These are phyloP conservation scores for Zasmidium cellare DNA, from an alignment of 2,329 filamentous ascomycete genomes.

Conservation along the genomic window DNA sequence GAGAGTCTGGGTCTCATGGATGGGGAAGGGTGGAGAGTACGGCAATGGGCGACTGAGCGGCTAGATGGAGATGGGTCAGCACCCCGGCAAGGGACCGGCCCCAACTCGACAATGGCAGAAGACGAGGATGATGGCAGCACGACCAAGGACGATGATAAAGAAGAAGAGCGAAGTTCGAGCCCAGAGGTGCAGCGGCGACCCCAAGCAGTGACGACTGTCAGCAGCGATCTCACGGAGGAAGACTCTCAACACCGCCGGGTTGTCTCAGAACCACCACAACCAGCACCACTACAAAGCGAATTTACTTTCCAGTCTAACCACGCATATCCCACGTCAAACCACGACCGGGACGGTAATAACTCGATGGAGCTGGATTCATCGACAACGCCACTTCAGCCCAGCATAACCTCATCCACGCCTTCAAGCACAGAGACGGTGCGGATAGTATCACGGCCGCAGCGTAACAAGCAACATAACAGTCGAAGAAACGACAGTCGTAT, in stretches of 20 bases:
- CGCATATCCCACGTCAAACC: conserved; percentile 51
- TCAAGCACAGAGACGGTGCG: conserved; percentile 32
- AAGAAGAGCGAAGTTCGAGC: conserved; percentile 49
- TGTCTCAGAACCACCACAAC: conserved; percentile 27
- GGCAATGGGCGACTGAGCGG: conserved; percentile 69
- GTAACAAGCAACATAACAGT: conserved; percentile 26
- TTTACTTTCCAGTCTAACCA: conserved; percentile 72
- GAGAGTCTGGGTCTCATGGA: conserved; percentile 76
- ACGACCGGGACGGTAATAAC: conserved; percentile 56
- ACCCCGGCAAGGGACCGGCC: conserved; percentile 24
- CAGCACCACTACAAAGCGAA: conserved; percentile 40
- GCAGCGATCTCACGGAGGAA: conserved; percentile 26
- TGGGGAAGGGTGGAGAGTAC: conserved; percentile 70
- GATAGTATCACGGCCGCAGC: conserved; percentile 24
- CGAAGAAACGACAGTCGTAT: conserved; percentile 37
- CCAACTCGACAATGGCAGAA: conserved; percentile 54
- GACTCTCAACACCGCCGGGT: conserved; percentile 20
- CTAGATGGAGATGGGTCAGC: conserved; percentile 57
- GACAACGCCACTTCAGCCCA: conserved; percentile 19
- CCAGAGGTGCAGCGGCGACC: conserved; percentile 33
- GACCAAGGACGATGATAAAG: conserved; percentile 48
- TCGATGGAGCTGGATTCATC: conserved; percentile 49
- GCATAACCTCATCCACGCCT: conserved; percentile 47
- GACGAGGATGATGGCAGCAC: conserved; percentile 63
- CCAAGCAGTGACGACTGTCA: conserved; percentile 16